Evolutionary conservation across 163 green algal genomes (phyloP).

Genomic region (Chlamydomonas reinhardtii): DNA sequence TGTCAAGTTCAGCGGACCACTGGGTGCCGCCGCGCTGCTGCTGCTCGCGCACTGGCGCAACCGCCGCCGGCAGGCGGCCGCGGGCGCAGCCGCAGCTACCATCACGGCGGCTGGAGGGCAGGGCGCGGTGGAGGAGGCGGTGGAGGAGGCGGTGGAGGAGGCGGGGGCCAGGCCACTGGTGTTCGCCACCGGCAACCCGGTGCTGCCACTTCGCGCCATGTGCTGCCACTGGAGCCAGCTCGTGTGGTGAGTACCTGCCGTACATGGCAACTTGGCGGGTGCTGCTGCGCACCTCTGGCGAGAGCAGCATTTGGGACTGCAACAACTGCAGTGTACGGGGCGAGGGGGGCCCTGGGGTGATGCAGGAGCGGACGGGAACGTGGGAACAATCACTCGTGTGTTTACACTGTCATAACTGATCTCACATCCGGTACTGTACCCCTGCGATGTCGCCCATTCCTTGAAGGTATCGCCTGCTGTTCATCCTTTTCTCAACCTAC

Average conservation of each 20-base stretch:
- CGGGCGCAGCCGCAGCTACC: not conserved
- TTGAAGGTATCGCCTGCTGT: slow-evolving; percentile 79
- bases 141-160: not conserved
- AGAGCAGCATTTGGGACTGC: no score
- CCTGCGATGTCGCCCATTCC: no score
- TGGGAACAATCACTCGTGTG: no score
- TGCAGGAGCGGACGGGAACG: no score
- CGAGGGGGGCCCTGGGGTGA: no score
- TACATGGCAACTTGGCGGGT: no score
- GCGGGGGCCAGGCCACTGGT: not conserved
- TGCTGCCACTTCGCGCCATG: slow-evolving; percentile 66
- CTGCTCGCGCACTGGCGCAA: not conserved
- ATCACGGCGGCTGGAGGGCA: not conserved
- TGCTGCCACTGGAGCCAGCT: slow-evolving; percentile 74
- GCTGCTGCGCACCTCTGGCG: no score
- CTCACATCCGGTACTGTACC: no score
- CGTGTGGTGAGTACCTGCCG: slow-evolving; percentile 71
- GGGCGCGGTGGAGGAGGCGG: not conserved
- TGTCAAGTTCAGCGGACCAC: slow-evolving; percentile 60
- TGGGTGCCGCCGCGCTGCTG: slow-evolving; percentile 37
- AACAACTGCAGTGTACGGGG: no score
- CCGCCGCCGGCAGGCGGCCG: no score
- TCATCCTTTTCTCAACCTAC: slow-evolving; percentile 82
- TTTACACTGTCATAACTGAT: no score
- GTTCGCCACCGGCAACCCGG: not conserved